These are phyloP conservation scores for Penicillium sp. DNA, from an alignment of 2,329 filamentous ascomycete species.

Conservation along the genomic window DNA sequence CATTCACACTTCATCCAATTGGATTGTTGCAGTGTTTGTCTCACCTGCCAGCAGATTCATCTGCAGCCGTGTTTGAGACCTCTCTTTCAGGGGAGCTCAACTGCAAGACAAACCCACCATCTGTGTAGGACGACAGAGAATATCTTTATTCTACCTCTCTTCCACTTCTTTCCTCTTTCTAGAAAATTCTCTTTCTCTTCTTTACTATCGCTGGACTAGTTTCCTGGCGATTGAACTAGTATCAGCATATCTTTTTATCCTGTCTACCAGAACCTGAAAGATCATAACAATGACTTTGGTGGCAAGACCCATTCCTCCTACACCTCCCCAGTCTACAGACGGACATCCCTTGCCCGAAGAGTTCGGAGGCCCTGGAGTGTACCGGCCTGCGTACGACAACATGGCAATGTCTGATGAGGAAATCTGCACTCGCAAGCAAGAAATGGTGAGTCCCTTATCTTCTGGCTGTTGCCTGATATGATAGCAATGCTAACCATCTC, in stretches of 20 bases:
- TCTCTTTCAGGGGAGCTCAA: conserved; percentile 14
- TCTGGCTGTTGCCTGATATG: not conserved
- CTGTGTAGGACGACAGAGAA: conserved; percentile 16
- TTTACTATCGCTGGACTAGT: conserved; percentile 9
- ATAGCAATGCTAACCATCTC: not conserved
- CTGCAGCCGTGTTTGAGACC: conserved; percentile 21
- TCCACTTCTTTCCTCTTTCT: conserved; percentile 28
- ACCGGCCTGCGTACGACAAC: conserved; percentile 15
- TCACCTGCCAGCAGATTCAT: conserved; percentile 13
- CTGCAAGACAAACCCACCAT: conserved; percentile 13
- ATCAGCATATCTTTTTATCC: conserved; percentile 5
- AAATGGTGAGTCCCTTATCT: conserved; percentile 22
- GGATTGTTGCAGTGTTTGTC: conserved; percentile 19
- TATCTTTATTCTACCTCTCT: conserved; percentile 16
- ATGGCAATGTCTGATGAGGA: conserved; percentile 7
- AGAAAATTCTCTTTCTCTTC: conserved; percentile 16
- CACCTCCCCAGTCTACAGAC: conserved; percentile 33
- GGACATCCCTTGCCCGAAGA: conserved; percentile 22
- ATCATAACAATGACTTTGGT: conserved; percentile 13
- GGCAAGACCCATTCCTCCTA: conserved; percentile 26
- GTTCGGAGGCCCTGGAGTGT: conserved; percentile 15
- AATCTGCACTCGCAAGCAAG: conserved; percentile 6
- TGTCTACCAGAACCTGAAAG: conserved; percentile 2
- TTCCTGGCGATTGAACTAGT: conserved; percentile 5
- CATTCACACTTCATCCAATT: conserved; percentile 10